phyloP scores from a whole-genome alignment of 2,329 filamentous ascomycete genomes.

The Aspergillus ustus region DNA sequence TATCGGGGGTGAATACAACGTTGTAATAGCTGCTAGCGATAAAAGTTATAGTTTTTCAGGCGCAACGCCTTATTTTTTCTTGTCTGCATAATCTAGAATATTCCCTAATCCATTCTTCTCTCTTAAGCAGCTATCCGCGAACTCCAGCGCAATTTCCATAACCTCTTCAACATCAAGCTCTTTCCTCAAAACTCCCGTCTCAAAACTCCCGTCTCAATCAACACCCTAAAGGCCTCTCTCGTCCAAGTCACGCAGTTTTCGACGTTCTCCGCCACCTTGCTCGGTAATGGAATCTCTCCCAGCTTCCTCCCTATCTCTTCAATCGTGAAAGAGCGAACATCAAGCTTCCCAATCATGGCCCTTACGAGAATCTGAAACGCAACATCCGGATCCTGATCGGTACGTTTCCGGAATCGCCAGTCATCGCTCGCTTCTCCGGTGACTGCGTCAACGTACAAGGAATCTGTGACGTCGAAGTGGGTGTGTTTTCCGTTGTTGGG shows the following conservation, averaged over 20 bases:
- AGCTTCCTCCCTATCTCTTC: not conserved
- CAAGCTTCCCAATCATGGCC: slow-evolving; percentile 22
- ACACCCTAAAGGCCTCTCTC: slow-evolving; percentile 6
- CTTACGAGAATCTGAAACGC: slow-evolving; percentile 14
- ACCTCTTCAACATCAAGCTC: slow-evolving; percentile 11
- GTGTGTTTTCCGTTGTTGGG: slow-evolving; percentile 5
- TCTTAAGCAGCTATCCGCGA: slow-evolving; percentile 8
- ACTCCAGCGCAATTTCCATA: slow-evolving; percentile 9
- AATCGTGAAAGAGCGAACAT: not conserved
- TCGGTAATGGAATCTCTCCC: slow-evolving; percentile 12
- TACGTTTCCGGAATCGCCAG: slow-evolving; percentile 19
- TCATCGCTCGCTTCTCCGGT: slow-evolving; percentile 7
- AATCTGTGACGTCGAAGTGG: slow-evolving; percentile 22
- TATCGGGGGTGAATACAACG: no score
- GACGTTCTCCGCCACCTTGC: not conserved
- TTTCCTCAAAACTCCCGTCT: not conserved
- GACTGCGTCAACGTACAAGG: slow-evolving; percentile 1
- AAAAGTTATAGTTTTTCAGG: no score
- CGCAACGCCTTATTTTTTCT: not conserved
- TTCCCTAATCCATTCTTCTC: not conserved
- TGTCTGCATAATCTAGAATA: slow-evolving; percentile 1
- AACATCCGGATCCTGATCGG: slow-evolving; percentile 3
- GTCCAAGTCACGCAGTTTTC: slow-evolving; percentile 21
- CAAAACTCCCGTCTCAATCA: not conserved
- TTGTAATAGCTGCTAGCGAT: no score